Conservation (phyloP, 208 protist genomes). For the Trypanosoma avium region DNA sequence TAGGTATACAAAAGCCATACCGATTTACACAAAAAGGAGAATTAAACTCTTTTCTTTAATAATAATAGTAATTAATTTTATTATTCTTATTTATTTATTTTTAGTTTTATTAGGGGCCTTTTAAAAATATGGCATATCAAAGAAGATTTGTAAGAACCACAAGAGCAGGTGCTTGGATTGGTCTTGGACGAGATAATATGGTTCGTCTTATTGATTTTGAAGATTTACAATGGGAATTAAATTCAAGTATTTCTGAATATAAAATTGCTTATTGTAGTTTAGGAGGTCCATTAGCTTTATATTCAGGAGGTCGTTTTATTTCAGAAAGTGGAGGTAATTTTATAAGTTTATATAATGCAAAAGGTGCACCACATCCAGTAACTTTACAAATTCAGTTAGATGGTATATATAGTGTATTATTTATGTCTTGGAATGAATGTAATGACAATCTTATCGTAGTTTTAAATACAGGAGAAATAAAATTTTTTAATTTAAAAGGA, state of each 20-base stretch:
- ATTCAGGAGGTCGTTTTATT: slow-evolving; percentile 16
- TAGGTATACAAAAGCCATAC: too few species aligned
- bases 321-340: slow-evolving; percentile 25
- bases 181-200: slow-evolving; percentile 48
- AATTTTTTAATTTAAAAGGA: slow-evolving; percentile 63
- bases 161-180: slow-evolving; percentile 61
- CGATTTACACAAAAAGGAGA: too few species aligned
- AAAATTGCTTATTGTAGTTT: slow-evolving; percentile 45
- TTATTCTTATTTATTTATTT: slow-evolving; percentile 13
- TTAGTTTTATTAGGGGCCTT: slow-evolving; percentile 1
- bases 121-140: slow-evolving; percentile 38
- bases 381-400: slow-evolving; percentile 29
- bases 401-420: slow-evolving; percentile 50
- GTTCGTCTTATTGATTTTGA: slow-evolving; percentile 61
- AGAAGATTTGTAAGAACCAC: slow-evolving; percentile 42
- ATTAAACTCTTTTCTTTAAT: too few species aligned
- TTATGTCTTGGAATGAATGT: slow-evolving; percentile 64
- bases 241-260: slow-evolving; percentile 23
- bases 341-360: slow-evolving; percentile 35
- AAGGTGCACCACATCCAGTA: slow-evolving; percentile 21
- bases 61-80: background rate
- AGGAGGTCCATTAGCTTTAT: slow-evolving; percentile 58
- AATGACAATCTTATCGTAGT: slow-evolving; percentile 73
- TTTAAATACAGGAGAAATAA: slow-evolving; percentile 40
- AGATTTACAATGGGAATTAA: slow-evolving; percentile 26